Base-by-base conservation (phyloP, 1,284 basidiomycete genomes). In the Cutaneotrichosporon arboriforme region DNA sequence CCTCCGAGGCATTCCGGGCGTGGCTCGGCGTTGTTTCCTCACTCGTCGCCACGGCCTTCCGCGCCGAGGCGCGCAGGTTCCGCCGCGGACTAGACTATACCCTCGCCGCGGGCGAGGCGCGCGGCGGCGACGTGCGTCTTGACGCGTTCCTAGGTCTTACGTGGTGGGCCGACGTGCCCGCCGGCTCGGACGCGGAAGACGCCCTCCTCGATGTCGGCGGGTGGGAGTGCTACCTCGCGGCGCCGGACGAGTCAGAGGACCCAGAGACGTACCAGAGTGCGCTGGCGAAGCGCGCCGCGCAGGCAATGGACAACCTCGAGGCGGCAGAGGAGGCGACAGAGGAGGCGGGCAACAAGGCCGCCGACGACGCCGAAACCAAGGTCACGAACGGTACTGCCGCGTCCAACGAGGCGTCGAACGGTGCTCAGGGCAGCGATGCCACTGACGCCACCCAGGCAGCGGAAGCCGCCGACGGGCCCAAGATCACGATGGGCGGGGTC, bases 221-320 rank as follows among this genome's bases (percentile, higher is more conserved):
- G 20, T 96, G 92, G 92, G 91, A 96, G 84, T 94, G 90, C 72
- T 97, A 96, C 73, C 90, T 96, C 84, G 87, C 91, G 3, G 87
- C 89, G 31, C 90, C 92, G 57, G 86, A 92, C 61, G 90, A 89
- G 68, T 88, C 88, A 61, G 90, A 93, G 62, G 91, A 94, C 71
- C 93, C 93, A 4, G 90, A 91, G 3, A 87, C 96, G 15, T 97
- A 96, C 74, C 86, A 90, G 40, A 84, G 86, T 36, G 75, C 76
- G 42, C 72, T 71, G 35, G 72, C 69, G 23, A 72, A 70, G 50
- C 65, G 69, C 72, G 67, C 33, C 55, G 51, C 52, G 62, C 68
- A 51, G 23, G 37, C 31, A 20, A 41, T 35, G 22, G 20, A 18
- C 23, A 37, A 20, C 34, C 8, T 26, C 35, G 35, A 23, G 8